A percentile compares a stretch with the other conserved stretches of the same genome.
Conservation (phyloP, 2,329 filamentous ascomycete genomes). For the Neonectria neomacrospora region DNA sequence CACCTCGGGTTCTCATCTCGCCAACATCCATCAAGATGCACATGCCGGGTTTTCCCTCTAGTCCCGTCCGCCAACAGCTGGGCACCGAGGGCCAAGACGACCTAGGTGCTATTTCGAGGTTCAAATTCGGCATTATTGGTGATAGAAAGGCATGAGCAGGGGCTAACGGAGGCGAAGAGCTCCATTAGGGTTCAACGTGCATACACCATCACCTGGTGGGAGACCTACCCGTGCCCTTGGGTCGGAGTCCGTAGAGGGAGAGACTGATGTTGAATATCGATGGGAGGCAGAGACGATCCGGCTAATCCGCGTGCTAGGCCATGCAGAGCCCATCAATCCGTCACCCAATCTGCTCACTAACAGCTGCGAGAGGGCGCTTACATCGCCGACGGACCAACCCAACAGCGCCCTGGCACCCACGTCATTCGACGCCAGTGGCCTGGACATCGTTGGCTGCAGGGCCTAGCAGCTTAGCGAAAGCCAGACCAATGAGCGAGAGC, state of each 20-base stretch:
- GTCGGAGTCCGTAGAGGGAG: constrained; percentile 20
- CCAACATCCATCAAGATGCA: not conserved
- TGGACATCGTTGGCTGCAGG: constrained; percentile 33
- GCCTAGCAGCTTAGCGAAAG: constrained; percentile 9
- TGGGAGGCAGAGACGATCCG: constrained; percentile 12
- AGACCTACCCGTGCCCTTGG: constrained; percentile 38
- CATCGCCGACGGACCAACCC: constrained; percentile 16
- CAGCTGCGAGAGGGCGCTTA: constrained; percentile 41
- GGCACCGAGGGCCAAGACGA: constrained; percentile 36
- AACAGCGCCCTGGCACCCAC: constrained; percentile 30
- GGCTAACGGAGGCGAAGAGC: constrained; percentile 7
- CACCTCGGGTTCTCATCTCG: not conserved
- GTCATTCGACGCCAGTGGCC: constrained; percentile 42
- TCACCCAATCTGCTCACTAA: constrained; percentile 31
- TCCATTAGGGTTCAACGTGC: constrained; percentile 3
- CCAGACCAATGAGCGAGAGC: constrained; percentile 11
- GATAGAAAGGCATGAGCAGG: constrained; percentile 27
- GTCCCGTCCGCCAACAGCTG: constrained; percentile 20
- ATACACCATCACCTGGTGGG: constrained; percentile 12
- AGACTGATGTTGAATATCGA: constrained; percentile 7
- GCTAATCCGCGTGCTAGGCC: constrained; percentile 26
- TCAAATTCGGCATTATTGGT: constrained; percentile 36
- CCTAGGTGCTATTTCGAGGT: constrained; percentile 30
- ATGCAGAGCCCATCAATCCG: constrained; percentile 32
- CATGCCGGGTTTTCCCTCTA: constrained; percentile 26